Conservation (phyloP, 106 monocot genomes). For the Ottelia alismoides region DNA sequence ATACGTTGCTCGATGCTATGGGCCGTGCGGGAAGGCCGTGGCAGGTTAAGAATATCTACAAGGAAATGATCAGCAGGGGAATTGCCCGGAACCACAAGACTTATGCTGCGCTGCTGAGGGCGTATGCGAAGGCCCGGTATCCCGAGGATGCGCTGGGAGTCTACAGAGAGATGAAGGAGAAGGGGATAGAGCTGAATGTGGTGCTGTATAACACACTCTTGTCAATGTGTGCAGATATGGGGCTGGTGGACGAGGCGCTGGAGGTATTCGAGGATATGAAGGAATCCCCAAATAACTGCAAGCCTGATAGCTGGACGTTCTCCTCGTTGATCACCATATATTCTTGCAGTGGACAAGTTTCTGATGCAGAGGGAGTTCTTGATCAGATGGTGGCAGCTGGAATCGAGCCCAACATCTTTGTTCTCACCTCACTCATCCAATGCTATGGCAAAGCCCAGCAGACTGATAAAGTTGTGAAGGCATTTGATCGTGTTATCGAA, state of each 20-base stretch:
- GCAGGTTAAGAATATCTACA: slow-evolving; percentile 62
- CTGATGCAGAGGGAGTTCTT: slow-evolving; percentile 53
- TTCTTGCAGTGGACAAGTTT: slow-evolving; percentile 57
- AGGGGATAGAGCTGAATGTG: slow-evolving; percentile 28
- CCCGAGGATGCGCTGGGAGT: slow-evolving; percentile 54
- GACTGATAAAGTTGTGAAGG: slow-evolving; percentile 38
- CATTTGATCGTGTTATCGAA: slow-evolving; percentile 38
- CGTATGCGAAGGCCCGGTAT: slow-evolving; percentile 60
- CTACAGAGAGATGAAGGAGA: slow-evolving; percentile 52
- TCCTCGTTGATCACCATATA: slow-evolving; percentile 80
- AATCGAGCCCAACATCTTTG: slow-evolving; percentile 67
- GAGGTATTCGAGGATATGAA: slow-evolving; percentile 77
- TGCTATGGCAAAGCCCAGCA: slow-evolving; percentile 67
- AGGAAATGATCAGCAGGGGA: slow-evolving; percentile 47
- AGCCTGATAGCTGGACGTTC: slow-evolving; percentile 80
- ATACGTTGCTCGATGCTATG: slow-evolving; percentile 75
- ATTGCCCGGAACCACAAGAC: slow-evolving; percentile 42
- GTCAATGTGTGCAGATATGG: slow-evolving; percentile 88
- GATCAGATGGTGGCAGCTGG: slow-evolving; percentile 68
- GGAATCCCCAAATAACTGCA: slow-evolving; percentile 14
- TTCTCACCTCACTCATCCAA: slow-evolving; percentile 78
- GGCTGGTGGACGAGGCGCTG: slow-evolving; percentile 44
- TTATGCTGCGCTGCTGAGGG: slow-evolving; percentile 37
- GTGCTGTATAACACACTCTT: slow-evolving; percentile 71
- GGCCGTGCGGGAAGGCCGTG: slow-evolving; percentile 69